These are phyloP conservation scores for Akanthomyces uredinophilus DNA, from an alignment of 2,329 filamentous ascomycete species.

Conservation along the genomic window DNA sequence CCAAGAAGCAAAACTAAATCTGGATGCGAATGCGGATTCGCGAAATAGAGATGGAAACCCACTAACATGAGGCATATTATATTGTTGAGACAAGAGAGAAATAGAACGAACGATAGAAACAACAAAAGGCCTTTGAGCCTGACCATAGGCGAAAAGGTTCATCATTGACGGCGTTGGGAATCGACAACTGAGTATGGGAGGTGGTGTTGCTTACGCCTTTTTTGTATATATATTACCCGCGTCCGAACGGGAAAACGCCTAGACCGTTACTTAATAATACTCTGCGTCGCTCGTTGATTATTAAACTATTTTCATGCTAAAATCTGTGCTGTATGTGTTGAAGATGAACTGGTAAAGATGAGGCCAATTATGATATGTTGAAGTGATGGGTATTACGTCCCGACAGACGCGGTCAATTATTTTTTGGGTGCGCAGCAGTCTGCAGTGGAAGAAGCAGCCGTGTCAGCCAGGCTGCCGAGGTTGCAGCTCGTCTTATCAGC, in stretches of 20 bases:
- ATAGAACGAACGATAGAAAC: constrained; percentile 10
- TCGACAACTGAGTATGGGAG: constrained; percentile 11
- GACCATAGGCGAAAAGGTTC: background rate
- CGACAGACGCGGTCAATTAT: background rate
- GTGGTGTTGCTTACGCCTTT: constrained; percentile 8
- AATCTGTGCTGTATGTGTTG: background rate
- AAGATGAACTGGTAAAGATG: background rate
- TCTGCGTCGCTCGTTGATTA: constrained; percentile 7
- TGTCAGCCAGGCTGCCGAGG: constrained; percentile 41
- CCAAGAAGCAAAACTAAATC: constrained; percentile 61
- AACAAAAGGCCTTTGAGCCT: background rate
- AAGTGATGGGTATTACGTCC: background rate
- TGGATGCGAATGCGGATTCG: background rate
- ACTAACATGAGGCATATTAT: background rate
- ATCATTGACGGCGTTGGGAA: constrained; percentile 14
- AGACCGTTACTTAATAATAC: constrained; percentile 13
- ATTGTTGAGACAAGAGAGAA: background rate
- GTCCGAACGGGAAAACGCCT: background rate
- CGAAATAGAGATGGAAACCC: background rate
- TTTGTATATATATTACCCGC: constrained; percentile 16
- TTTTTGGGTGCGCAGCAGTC: constrained; percentile 50
- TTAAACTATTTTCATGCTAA: background rate
- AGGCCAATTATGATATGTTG: background rate
- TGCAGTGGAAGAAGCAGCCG: constrained; percentile 40
- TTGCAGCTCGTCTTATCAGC: constrained; percentile 29